Base-by-base conservation (phyloP, 2,329 filamentous ascomycete species). In the Pseudogymnoascus sp. region DNA sequence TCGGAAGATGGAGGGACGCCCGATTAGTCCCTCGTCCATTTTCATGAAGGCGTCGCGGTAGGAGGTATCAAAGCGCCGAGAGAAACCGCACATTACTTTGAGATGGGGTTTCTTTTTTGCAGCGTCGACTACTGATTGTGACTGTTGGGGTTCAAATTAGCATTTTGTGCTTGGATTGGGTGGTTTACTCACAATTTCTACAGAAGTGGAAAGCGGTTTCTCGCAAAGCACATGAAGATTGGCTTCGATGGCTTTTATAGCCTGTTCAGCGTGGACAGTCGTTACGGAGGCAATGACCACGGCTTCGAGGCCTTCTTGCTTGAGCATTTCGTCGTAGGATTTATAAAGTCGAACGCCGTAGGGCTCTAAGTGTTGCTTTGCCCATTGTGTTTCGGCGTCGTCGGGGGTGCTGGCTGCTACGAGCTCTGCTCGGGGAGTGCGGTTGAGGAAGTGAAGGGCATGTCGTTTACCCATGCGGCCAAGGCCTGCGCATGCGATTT, bases 31-130 rank as follows among this genome's bases (percentile, higher is more conserved):
- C 0, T 73, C 68, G 19, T 78, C 72, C 69, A 84, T 79, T 67
- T 83, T 81, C 19, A 74, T 68, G 70, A 78, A 79, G 19, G 86
- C 87, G 60, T 86, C 80, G 63, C 84, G 79, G 77, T 89, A 89
- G 41, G 83, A 86, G 50, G 79, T 76, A 68, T 89, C 87, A 76
- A 89, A 89, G 63, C 85, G 83, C 31, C 85, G 81, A 4, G 83
- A 86, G 77, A 87, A 87, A 6, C 84, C 85, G 68, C 84, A 86
- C 78, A 89, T 83, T 62, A 89, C 84, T 72, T 88, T 89, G 19
- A 86, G 78, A 61, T 86, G 72, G 1, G 85, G 84, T 61, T 81
- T 79, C 65, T 77, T 76, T 63, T 75, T 73, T 26, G 84, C 82
- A 6, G 82, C 82, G 59, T 82, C 79, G 65, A 88, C 77, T 41